These are phyloP conservation scores for Nakazawaea populi DNA, from an alignment of 805 yeast genomes.

Conservation along the genomic window DNA sequence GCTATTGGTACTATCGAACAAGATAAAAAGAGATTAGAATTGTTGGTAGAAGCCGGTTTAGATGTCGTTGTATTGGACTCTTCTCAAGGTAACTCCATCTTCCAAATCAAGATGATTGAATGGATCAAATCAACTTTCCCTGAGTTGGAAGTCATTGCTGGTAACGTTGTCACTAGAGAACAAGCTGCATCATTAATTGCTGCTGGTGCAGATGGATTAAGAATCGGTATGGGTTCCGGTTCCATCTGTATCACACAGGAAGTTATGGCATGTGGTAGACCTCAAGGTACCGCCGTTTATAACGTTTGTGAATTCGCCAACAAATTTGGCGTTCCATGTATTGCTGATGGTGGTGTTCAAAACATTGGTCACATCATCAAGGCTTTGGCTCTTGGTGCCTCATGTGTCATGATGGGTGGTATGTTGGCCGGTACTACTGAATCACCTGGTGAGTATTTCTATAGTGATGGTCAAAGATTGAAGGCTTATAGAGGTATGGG, in stretches of 20 bases:
- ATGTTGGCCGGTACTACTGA: constrained; percentile 97
- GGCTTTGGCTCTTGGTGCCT: constrained; percentile 95
- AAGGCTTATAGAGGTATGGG: constrained; percentile 99
- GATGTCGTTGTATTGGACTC: constrained; percentile 96
- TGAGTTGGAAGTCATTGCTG: constrained; percentile 85
- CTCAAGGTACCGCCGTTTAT: constrained; percentile 98
- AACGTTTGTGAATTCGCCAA: constrained; percentile 90
- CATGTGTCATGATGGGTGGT: constrained; percentile 99
- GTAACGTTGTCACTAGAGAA: constrained; percentile 98
- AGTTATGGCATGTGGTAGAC: constrained; percentile 99
- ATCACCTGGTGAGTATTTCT: constrained; percentile 97
- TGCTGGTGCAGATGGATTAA: constrained; percentile 96
- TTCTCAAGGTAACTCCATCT: constrained; percentile 94
- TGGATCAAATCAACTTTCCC: constrained; percentile 83
- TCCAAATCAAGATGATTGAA: constrained; percentile 90
- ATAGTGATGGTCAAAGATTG: constrained; percentile 96
- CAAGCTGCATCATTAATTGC: constrained; percentile 94
- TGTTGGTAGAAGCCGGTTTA: constrained; percentile 91
- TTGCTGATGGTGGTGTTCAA: constrained; percentile 99
- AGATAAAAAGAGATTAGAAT: constrained; percentile 77
- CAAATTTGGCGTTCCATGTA: constrained; percentile 95
- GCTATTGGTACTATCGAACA: constrained; percentile 92
- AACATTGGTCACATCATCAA: constrained; percentile 98
- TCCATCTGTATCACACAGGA: constrained; percentile 99
- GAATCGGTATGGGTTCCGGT: constrained; percentile 99